A percentile compares a stretch with the other conserved stretches of the same genome.
Conservation (phyloP, 1,284 basidiomycete species). For the Cryptococcus depauperatus region DNA sequence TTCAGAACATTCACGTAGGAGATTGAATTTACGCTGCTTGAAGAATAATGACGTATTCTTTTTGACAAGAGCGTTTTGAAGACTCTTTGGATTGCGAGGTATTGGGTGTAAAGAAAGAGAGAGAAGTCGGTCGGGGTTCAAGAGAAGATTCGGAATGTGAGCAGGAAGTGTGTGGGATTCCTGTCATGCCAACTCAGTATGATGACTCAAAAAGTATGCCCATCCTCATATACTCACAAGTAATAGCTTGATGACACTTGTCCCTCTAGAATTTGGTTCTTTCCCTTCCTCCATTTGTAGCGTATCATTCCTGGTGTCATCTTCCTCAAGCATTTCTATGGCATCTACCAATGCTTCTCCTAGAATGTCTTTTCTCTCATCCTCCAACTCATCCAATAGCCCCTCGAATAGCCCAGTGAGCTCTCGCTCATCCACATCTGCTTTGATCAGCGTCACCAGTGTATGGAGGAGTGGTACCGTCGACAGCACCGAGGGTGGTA, state of each 20-base stretch:
- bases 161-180: constrained; percentile 15
- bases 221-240: constrained; percentile 13
- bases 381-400: constrained; percentile 9
- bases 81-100: constrained; percentile 17
- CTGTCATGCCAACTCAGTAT: not conserved
- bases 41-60: constrained; percentile 51
- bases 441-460: constrained; percentile 8
- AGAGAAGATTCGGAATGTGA: constrained; percentile 21
- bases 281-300: constrained; percentile 4
- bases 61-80: constrained; percentile 26
- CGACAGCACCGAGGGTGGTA: constrained; percentile 2
- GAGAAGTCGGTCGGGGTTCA: constrained; percentile 11
- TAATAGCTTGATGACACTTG: constrained; percentile 21
- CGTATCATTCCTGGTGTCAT: constrained; percentile 8
- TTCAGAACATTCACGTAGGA: constrained; percentile 93
- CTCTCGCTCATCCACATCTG: constrained; percentile 4
- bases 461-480: constrained; percentile 12
- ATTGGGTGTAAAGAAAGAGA: constrained; percentile 27
- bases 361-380: constrained; percentile 9
- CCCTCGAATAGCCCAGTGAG: constrained; percentile 5
- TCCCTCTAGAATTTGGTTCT: constrained; percentile 1
- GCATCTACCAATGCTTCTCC: constrained; percentile 26
- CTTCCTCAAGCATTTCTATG: constrained; percentile 16
- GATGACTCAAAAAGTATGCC: not conserved
- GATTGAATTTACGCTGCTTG: constrained; percentile 97